Percentiles rank a stretch among this genome's conserved stretches.
Evolutionary conservation across 148 eudicot genomes (phyloP).

Genomic region (Rhododendron ferrugineum): DNA sequence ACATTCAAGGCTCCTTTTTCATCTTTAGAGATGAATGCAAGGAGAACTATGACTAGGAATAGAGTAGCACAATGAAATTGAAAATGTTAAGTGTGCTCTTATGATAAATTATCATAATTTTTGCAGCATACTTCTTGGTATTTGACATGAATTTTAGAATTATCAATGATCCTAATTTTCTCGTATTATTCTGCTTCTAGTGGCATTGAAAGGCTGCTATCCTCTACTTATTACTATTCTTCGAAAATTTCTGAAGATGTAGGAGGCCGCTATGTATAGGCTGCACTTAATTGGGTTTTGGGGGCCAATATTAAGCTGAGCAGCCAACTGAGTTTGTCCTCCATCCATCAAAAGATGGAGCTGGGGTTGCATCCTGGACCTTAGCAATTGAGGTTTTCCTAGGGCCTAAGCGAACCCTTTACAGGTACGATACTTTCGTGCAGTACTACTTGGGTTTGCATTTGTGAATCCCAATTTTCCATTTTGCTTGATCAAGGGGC

Average conservation of each 20-base stretch:
- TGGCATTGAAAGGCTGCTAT: constrained; percentile 88
- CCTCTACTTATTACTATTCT: constrained; percentile 89
- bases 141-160: not conserved
- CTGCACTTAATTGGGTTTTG: too few species aligned
- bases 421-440: too few species aligned
- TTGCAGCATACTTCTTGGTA: too few species aligned
- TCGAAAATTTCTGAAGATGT: constrained; percentile 12
- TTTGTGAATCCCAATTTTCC: not conserved
- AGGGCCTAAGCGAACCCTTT: not conserved
- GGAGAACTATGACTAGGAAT: not conserved
- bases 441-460: not conserved
- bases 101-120: too few species aligned
- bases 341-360: not conserved
- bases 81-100: not conserved
- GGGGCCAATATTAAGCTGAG: not conserved
- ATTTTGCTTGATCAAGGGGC: not conserved
- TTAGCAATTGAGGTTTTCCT: not conserved
- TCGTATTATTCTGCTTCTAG: constrained; percentile 59
- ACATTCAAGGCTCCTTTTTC: not conserved
- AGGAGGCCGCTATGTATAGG: too few species aligned
- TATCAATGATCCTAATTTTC: not conserved
- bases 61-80: not conserved
- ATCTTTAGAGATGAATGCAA: not conserved
- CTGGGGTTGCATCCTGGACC: not conserved
- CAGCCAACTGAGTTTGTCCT: not conserved